A percentile compares a stretch with the other conserved stretches of the same genome.
phyloP scores from a whole-genome alignment of 208 protist genomes.

The Leishmania guyanensis region DNA sequence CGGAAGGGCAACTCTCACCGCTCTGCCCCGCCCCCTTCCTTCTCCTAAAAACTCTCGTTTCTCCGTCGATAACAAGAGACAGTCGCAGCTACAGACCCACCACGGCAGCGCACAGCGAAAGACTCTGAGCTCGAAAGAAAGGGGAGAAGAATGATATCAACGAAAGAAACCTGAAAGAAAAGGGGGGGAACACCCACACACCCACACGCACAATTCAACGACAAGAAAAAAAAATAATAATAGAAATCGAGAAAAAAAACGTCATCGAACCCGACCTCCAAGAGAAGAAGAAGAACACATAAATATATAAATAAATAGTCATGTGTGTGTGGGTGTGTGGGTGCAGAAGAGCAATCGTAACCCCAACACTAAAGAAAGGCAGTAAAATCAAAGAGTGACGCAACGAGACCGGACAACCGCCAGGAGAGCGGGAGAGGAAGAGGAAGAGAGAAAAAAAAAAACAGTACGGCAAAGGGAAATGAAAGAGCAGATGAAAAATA shows the following conservation, averaged over 20 bases:
- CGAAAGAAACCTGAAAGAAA: not conserved
- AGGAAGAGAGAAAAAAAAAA: not conserved
- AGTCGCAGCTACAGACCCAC: not conserved
- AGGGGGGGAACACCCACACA: not conserved
- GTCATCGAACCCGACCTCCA: too few relatives aligned
- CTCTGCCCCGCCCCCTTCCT: not conserved
- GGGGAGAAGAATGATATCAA: not conserved
- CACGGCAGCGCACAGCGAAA: not conserved
- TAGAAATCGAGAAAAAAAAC: constrained; percentile 4
- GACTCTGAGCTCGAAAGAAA: not conserved
- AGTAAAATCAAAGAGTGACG: not conserved
- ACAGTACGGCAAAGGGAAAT: not conserved
- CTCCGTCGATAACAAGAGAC: not conserved
- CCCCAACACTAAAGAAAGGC: not conserved
- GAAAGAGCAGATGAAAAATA: not conserved
- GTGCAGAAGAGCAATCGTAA: not conserved
- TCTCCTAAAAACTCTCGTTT: not conserved
- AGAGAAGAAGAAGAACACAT: not conserved
- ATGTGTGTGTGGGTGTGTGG: not conserved
- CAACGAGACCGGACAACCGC: not conserved
- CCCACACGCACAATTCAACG: not conserved
- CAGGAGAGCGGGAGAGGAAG: not conserved
- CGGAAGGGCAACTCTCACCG: not conserved
- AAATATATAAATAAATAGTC: not conserved
- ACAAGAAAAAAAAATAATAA: too few relatives aligned